phyloP scores from a whole-genome alignment of 805 yeast genomes.

The Hanseniaspora valbyensis region DNA sequence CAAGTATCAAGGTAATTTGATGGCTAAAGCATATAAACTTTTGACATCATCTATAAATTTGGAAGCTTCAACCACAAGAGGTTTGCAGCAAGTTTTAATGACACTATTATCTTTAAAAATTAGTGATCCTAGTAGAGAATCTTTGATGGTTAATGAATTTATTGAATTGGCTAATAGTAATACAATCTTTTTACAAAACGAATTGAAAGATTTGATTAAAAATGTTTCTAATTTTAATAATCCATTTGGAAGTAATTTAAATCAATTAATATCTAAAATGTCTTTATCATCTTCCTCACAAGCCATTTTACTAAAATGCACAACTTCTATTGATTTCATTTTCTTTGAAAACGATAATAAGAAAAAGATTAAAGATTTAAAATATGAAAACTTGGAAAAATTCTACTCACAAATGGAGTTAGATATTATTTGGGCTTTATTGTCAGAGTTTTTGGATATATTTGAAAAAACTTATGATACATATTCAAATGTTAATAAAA shows the following conservation, averaged over 20 bases:
- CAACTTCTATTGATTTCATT: slow-evolving; percentile 80
- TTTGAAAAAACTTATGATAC: slow-evolving; percentile 33
- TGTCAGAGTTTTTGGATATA: slow-evolving; percentile 57
- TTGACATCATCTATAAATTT: slow-evolving; percentile 37
- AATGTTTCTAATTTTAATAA: slow-evolving; percentile 34
- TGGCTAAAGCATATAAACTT: background rate
- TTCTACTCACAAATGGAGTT: slow-evolving; percentile 52
- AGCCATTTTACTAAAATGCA: slow-evolving; percentile 70
- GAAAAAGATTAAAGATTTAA: slow-evolving; percentile 17
- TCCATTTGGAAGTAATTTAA: slow-evolving; percentile 37
- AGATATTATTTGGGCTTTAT: slow-evolving; percentile 74
- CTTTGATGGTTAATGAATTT: slow-evolving; percentile 44
- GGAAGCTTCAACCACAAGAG: slow-evolving; percentile 73
- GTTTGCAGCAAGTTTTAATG: slow-evolving; percentile 72
- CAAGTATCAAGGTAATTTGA: slow-evolving; percentile 43
- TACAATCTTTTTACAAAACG: slow-evolving; percentile 46
- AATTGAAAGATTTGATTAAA: slow-evolving; percentile 39
- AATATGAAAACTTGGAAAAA: slow-evolving; percentile 25
- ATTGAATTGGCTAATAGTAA: slow-evolving; percentile 38
- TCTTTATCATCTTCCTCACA: slow-evolving; percentile 77
- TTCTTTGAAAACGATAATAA: slow-evolving; percentile 36
- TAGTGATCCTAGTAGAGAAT: slow-evolving; percentile 50
- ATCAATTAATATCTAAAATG: slow-evolving; percentile 50
- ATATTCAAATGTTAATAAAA: slow-evolving; percentile 47
- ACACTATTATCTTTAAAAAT: slow-evolving; percentile 67